A percentile compares a stretch with the other conserved stretches of the same genome.
Conservation (phyloP, 306 rosid genomes). For the Boehmeria nivea region DNA sequence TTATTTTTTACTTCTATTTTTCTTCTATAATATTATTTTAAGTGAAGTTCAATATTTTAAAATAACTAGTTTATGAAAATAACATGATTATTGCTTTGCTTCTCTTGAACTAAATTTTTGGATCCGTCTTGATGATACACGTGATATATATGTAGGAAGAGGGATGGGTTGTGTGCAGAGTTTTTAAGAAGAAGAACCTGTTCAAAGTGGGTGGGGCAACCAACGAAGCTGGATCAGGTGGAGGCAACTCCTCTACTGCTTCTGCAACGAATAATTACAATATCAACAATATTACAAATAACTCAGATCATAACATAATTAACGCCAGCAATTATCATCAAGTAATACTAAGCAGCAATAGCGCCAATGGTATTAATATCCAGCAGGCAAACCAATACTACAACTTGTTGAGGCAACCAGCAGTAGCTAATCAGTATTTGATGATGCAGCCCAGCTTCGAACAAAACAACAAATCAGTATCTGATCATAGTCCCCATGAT, state of each 20-base stretch:
- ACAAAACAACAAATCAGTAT: slow-evolving; percentile 37
- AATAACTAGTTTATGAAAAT: too few relatives aligned
- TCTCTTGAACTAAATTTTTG: too few relatives aligned
- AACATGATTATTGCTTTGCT: too few relatives aligned
- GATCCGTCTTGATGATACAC: too few relatives aligned
- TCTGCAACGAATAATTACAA: slow-evolving; percentile 9
- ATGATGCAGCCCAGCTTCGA: slow-evolving; percentile 30
- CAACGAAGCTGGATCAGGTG: slow-evolving; percentile 41
- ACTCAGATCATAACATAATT: not conserved
- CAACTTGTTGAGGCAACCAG: slow-evolving; percentile 38
- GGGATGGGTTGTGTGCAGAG: slow-evolving; percentile 95
- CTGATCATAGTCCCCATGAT: slow-evolving; percentile 28
- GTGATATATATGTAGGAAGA: slow-evolving; percentile 58
- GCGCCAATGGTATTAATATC: too few relatives aligned
- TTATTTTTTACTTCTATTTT: too few relatives aligned
- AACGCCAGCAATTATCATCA: not conserved
- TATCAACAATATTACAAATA: slow-evolving; percentile 18
- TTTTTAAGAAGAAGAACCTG: slow-evolving; percentile 87
- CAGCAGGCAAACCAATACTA: slow-evolving; percentile 16
- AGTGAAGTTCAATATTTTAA: too few relatives aligned
- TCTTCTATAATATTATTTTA: too few relatives aligned
- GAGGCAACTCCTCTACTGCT: not conserved
- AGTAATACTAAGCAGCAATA: not conserved
- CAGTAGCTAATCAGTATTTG: not conserved
- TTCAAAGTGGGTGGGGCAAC: slow-evolving; percentile 50